Conservation (phyloP, 2,329 filamentous ascomycete genomes). For the Xylariaceae sp. region DNA sequence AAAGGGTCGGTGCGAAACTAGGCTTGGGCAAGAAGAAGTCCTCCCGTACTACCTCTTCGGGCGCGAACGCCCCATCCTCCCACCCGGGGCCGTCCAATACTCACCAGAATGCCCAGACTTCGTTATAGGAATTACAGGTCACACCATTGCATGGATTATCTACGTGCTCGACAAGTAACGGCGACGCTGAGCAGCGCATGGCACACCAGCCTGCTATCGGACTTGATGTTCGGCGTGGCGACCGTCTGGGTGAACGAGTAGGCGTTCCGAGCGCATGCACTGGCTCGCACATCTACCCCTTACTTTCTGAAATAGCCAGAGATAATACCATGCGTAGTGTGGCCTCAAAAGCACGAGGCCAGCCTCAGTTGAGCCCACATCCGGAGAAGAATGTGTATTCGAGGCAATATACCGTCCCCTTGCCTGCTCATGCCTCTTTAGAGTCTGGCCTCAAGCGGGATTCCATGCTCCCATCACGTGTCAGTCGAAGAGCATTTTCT, state of each 20-base stretch:
- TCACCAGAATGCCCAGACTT: constrained; percentile 32
- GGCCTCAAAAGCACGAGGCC: constrained; percentile 43
- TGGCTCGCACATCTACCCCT: constrained; percentile 20
- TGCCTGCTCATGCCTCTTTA: constrained; percentile 28
- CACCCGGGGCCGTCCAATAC: constrained; percentile 26
- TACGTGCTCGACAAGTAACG: constrained; percentile 24
- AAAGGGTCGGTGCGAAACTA: constrained; percentile 57
- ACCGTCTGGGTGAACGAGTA: constrained; percentile 42
- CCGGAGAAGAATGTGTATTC: constrained; percentile 22
- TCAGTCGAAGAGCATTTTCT: constrained; percentile 5
- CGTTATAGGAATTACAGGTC: constrained; percentile 56
- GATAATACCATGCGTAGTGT: constrained; percentile 38
- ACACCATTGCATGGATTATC: constrained; percentile 43
- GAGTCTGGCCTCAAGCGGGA: constrained; percentile 22
- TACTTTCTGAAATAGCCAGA: constrained; percentile 23
- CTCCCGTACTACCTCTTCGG: constrained; percentile 36
- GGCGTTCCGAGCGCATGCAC: constrained; percentile 28
- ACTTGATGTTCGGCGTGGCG: constrained; percentile 38
- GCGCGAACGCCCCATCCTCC: constrained; percentile 41
- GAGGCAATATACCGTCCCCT: constrained; percentile 27
- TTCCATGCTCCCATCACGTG: constrained; percentile 19
- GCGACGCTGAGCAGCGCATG: constrained; percentile 20
- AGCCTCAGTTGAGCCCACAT: constrained; percentile 22
- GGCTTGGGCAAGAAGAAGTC: constrained; percentile 52
- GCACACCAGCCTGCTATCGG: constrained; percentile 23